Base-by-base conservation (phyloP, 2,329 filamentous ascomycete species). In the Lojkania enalia region DNA sequence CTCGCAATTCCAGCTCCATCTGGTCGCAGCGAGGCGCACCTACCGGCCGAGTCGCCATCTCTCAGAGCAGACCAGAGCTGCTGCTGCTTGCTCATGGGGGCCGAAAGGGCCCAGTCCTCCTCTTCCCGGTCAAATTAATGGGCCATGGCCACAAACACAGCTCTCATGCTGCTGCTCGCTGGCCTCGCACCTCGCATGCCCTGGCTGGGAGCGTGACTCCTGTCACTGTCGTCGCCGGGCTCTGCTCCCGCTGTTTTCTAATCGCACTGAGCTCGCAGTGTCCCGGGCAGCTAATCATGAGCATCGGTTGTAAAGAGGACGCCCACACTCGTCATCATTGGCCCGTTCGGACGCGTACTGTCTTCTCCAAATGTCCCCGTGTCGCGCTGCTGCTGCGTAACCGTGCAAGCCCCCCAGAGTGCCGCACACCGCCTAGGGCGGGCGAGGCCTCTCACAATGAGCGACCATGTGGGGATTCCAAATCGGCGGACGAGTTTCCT, bases 91-190 rank as follows among this genome's bases (percentile, higher is more conserved):
- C 23, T 7, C 23, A 18, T 46, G 46, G 46, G 46, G 46, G 46
- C 46, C 29, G 35, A 35, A 49, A 36, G 36, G 13, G 23, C 19
- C 9, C 25, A 5, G 18, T 44, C 25, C 30, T 11, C 35, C 20
- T 21, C 35, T 21, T 21, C 20, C 29, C 48, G 41, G 37, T 15
- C 44, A 47, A 51, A 48, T 51, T 36, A 37, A 20, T 15, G 19
- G 44, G n/a, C n/a, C n/a, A n/a, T n/a, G n/a, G n/a, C n/a, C 44
- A 40, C 39, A 39, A 44, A 47, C 35, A 51, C 48, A 47, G 48
- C 31, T n/a, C 23, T 27, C n/a, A 39, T 16, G 23, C 23, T 31
- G 16, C 39, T 19, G 15, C 12, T 30, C 18, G 23, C 14, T 4
- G 23, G 23, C 13, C 33, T 46, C 43, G 44, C 35, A 32, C 21